phyloP scores from a whole-genome alignment of 129 eudicot genomes.

The Daucus carota region DNA sequence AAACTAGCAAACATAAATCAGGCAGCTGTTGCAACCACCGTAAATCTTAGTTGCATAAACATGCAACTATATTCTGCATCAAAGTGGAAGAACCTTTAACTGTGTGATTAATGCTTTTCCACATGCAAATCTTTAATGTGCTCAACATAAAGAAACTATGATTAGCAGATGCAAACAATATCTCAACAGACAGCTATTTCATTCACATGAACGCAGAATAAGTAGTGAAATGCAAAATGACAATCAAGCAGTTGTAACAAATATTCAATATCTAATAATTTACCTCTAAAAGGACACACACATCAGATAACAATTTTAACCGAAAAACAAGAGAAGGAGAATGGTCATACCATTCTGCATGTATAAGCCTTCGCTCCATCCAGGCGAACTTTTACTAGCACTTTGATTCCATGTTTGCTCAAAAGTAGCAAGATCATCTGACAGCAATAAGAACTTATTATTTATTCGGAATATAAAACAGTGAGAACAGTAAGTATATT shows the following conservation, averaged over 20 bases:
- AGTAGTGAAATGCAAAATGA: neutral
- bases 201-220: neutral
- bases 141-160: neutral
- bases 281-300: neutral
- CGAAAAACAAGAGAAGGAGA: neutral
- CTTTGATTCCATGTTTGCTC: slow-evolving; percentile 73
- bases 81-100: neutral
- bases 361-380: slow-evolving; percentile 39
- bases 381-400: slow-evolving; percentile 62
- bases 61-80: neutral
- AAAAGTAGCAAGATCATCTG: slow-evolving; percentile 64
- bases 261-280: neutral
- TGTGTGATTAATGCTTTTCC: neutral
- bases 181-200: neutral
- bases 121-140: neutral
- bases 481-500: neutral
- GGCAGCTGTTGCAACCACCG: neutral
- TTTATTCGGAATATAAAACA: neutral
- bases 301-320: neutral
- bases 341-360: slow-evolving; percentile 18
- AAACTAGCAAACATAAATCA: neutral
- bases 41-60: neutral
- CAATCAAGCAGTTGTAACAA: neutral
- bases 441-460: neutral
- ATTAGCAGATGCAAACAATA: neutral